A percentile compares a stretch with the other conserved stretches of the same genome.
These are phyloP conservation scores for Endoconidiophora laricicola DNA, from an alignment of 2,329 filamentous ascomycete genomes.

Conservation along the genomic window DNA sequence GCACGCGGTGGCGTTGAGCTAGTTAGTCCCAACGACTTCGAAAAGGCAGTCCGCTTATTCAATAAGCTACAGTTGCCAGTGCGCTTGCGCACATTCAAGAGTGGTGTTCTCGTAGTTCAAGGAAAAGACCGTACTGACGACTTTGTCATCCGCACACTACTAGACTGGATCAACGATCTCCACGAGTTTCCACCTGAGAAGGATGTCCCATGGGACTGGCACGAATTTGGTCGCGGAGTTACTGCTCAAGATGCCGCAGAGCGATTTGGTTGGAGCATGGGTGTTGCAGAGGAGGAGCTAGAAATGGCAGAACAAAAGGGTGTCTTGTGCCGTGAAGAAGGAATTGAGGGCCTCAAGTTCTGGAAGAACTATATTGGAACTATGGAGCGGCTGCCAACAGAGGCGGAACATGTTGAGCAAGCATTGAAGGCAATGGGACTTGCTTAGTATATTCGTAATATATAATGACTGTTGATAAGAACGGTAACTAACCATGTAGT, in stretches of 20 bases:
- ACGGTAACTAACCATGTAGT: too few relatives aligned
- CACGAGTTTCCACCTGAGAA: constrained; percentile 47
- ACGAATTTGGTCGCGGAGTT: constrained; percentile 62
- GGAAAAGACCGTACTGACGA: constrained; percentile 77
- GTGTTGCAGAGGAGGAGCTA: constrained; percentile 85
- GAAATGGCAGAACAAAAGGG: constrained; percentile 94
- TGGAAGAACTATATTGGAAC: constrained; percentile 65
- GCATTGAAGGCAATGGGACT: constrained; percentile 29
- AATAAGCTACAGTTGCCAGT: constrained; percentile 75
- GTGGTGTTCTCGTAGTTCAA: constrained; percentile 87
- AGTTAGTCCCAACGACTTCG: constrained; percentile 79
- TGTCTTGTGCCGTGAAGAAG: constrained; percentile 74
- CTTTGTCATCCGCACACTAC: constrained; percentile 61
- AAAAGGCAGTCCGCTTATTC: constrained; percentile 78
- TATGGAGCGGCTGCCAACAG: constrained; percentile 19
- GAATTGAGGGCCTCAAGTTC: constrained; percentile 78
- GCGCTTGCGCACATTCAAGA: constrained; percentile 74
- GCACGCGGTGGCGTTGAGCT: constrained; percentile 86
- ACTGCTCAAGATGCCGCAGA: constrained; percentile 82
- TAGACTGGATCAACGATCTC: constrained; percentile 61
- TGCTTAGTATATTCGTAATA: constrained; percentile 15
- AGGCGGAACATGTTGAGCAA: constrained; percentile 28
- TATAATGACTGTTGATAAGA: too few relatives aligned
- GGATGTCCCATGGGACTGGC: constrained; percentile 61
- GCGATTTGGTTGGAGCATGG: constrained; percentile 90